Conservation (phyloP, 352 stramenopile genomes). For the Poterioochromonas sp. region DNA sequence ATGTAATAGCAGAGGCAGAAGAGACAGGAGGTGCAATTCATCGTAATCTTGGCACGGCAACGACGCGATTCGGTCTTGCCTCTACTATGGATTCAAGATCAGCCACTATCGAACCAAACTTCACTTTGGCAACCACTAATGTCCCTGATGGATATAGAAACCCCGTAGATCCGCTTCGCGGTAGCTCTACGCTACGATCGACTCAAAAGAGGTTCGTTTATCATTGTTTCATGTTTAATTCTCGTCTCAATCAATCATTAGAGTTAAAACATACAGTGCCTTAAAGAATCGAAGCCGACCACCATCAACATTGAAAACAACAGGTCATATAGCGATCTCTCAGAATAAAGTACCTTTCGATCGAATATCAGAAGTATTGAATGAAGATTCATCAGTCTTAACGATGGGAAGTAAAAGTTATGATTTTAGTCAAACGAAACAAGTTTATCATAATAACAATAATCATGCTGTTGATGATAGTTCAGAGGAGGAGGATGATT, state of each 20-base stretch:
- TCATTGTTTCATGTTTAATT: background rate
- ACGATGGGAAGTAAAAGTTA: background rate
- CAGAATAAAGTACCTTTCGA: background rate
- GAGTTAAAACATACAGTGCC: no score
- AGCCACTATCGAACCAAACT: background rate
- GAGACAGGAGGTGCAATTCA: slow-evolving; percentile 44
- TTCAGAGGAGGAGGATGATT: background rate
- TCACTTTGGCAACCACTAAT: background rate
- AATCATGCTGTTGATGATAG: background rate
- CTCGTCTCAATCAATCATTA: background rate
- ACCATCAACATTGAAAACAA: no score
- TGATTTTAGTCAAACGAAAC: background rate
- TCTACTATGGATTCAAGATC: background rate
- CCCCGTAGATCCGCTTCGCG: background rate
- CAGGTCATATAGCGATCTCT: background rate
- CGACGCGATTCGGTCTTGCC: background rate
- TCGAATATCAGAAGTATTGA: background rate
- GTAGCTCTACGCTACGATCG: background rate
- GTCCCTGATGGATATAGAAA: background rate
- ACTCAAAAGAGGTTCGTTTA: background rate
- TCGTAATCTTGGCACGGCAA: slow-evolving; percentile 21
- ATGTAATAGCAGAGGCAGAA: slow-evolving; percentile 49
- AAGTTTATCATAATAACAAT: background rate
- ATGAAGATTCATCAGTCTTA: background rate
- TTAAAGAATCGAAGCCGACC: no score